Base-by-base conservation (phyloP, 768 basidiomycete species). In the Suillus paluster region DNA sequence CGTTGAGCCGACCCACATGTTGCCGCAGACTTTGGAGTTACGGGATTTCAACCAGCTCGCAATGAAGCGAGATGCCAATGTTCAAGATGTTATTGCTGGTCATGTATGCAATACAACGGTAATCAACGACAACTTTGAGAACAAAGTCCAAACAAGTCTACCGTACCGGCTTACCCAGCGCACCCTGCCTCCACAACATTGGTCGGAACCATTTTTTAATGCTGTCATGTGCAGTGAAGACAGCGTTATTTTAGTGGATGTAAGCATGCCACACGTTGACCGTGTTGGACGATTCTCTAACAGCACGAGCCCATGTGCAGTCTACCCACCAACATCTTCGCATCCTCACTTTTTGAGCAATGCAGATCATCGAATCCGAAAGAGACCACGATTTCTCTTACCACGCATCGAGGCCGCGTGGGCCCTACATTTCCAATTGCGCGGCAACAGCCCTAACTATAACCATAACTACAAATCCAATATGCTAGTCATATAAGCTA, bases 211-310 rank as follows among this genome's bases (percentile, higher is more conserved):
- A 0, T 42, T 34, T 1, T 74, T 68, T 52, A 62, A 67, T 33
- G 70, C 71, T 38, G 78, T 77, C 9, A 81, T 89, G 81, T 83
- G 86, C 74, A 82, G 79, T 63, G 85, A 86, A 69, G 86, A 88
- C 71, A 77, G 73, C 62, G 64, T 88, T 8, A 72, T 89, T 54
- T 71, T 85, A 3, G 83, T 87, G 42, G 78, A 83, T 67, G 81
- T 84, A 17, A 52, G 75, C 23, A 55, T 39, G 17, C 17, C 23
- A 6, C 38, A 33, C 27, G 41, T 14, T 55, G 33, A 21, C 42
- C 38, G 12, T 44, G n/a, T 12, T 17, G 21, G 21, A 41, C n/a
- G 57, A 5, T 42, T 42, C 4, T 38, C 38, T 39, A n/a, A 59
- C 33, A 25, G 38, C 30, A 21, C 27, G 10, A 21, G 3, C 10